Evolutionary conservation across 2,329 filamentous ascomycete species (phyloP), one percentile per base, ranked within the genome.

Genomic region (Cladosporium velox): DNA sequence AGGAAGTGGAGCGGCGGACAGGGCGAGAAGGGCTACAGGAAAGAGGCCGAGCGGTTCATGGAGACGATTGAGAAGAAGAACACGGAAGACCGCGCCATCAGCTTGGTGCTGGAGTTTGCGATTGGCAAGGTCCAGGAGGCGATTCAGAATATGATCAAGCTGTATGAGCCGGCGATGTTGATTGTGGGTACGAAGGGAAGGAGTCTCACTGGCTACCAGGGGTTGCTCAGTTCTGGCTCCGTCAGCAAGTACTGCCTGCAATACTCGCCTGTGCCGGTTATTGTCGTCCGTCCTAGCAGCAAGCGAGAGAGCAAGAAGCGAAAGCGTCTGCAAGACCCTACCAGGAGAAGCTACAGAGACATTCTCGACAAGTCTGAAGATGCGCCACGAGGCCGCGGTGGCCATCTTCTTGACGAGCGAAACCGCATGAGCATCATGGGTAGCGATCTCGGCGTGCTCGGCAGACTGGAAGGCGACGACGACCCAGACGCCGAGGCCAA

Each of bases 211-310:
- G 92, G 93, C 30, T 89, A 97, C 66, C 93, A 96, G 76, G 91
- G 92, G 58, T 83, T 97, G 34, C 86, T 97, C 51, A 92, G 91
- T 59, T 71, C 68, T 32, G 95, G 92, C 69, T 95, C 91, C 0
- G 93, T 97, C 54, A 96, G 92, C 30, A 97, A 97, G 76, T 97
- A 97, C 79, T 97, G 93, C 74, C 84, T 97, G 14, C 93, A 97
- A 76, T 93, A 96, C 77, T 96, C 91, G 1, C 93, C 93, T 0
- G 91, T 97, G 1, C 93, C 93, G 0, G 93, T 97, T 8, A 93
- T 97, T 34, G 93, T 97, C 35, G 93, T 97, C 11, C 87, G 93
- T 4, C 93, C 93, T 41, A 91, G 90, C 35, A 90, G 91, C 68
- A 96, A 96, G 80, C 90, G 93, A 24, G 87, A 91, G 75, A 95